These are phyloP conservation scores for Apiospora arundinis DNA, from an alignment of 2,329 filamentous ascomycete genomes.

Conservation along the genomic window DNA sequence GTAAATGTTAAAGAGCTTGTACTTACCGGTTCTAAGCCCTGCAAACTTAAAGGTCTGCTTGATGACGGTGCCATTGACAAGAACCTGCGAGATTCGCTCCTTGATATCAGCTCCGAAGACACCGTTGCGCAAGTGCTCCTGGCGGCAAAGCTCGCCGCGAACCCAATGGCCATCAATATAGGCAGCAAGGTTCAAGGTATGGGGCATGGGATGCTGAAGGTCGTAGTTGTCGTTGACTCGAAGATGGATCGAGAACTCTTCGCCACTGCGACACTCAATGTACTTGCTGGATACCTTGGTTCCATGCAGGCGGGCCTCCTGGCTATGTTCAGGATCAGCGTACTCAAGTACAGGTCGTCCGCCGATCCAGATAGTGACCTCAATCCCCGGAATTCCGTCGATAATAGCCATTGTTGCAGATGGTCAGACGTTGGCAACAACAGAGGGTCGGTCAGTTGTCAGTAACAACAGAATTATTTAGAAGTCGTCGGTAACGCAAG, in stretches of 20 bases:
- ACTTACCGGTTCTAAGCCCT: conserved; percentile 28
- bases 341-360: conserved; percentile 31
- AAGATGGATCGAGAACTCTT: conserved; percentile 29
- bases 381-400: conserved; percentile 30
- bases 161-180: conserved; percentile 31
- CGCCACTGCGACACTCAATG: conserved; percentile 32
- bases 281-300: conserved; percentile 24
- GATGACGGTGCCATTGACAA: conserved; percentile 1
- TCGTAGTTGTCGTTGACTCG: conserved; percentile 25
- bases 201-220: conserved; percentile 22
- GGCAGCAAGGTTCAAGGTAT: conserved; percentile 27
- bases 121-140: not conserved
- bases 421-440: not conserved
- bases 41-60: conserved; percentile 31
- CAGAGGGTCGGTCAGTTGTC: not conserved
- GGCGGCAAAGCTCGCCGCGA: conserved; percentile 24
- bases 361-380: conserved; percentile 33
- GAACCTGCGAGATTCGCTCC: not conserved
- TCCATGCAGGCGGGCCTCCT: not conserved
- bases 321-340: conserved; percentile 26
- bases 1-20: not conserved
- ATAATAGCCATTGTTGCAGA: conserved; percentile 34
- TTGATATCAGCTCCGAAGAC: not conserved
- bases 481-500: too few relatives aligned
- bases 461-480: too few relatives aligned